Percentiles rank a stretch among this genome's conserved stretches.
phyloP scores from a whole-genome alignment of 495 filamentous ascomycete species.

The Pyronema domesticum region DNA sequence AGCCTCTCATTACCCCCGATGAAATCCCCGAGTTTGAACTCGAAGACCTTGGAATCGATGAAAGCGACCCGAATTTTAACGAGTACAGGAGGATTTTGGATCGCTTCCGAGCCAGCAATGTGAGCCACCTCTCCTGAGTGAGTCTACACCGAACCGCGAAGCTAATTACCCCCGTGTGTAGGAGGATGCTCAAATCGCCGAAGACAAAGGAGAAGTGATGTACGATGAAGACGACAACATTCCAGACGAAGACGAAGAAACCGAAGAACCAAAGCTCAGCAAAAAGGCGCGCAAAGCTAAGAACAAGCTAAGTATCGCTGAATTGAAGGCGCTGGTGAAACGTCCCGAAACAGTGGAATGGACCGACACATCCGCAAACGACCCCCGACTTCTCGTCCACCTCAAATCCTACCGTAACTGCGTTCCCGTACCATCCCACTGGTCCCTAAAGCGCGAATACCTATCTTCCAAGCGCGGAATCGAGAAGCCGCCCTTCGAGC shows the following conservation, averaged over 20 bases:
- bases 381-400: slow-evolving; percentile 75
- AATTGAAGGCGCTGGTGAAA: slow-evolving; percentile 76
- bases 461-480: slow-evolving; percentile 88
- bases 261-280: slow-evolving; percentile 51
- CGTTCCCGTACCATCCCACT: slow-evolving; percentile 83
- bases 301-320: slow-evolving; percentile 83
- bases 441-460: slow-evolving; percentile 91
- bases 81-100: slow-evolving; percentile 66
- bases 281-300: slow-evolving; percentile 85
- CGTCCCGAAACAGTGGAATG: slow-evolving; percentile 93
- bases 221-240: slow-evolving; percentile 79
- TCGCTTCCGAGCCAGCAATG: slow-evolving; percentile 40
- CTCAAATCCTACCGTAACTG: slow-evolving; percentile 93
- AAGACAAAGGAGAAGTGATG: slow-evolving; percentile 73
- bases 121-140: slow-evolving; percentile 3
- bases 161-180: slow-evolving; percentile 36
- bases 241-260: slow-evolving; percentile 66
- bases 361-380: slow-evolving; percentile 86
- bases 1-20: slow-evolving; percentile 28
- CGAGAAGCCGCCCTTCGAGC: slow-evolving; percentile 78
- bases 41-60: slow-evolving; percentile 31
- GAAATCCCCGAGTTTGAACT: slow-evolving; percentile 27
- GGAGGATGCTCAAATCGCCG: slow-evolving; percentile 42
- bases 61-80: slow-evolving; percentile 59
- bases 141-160: background rate